Base-by-base conservation (phyloP, 805 yeast species). In the Ogataea wickerhamii region DNA sequence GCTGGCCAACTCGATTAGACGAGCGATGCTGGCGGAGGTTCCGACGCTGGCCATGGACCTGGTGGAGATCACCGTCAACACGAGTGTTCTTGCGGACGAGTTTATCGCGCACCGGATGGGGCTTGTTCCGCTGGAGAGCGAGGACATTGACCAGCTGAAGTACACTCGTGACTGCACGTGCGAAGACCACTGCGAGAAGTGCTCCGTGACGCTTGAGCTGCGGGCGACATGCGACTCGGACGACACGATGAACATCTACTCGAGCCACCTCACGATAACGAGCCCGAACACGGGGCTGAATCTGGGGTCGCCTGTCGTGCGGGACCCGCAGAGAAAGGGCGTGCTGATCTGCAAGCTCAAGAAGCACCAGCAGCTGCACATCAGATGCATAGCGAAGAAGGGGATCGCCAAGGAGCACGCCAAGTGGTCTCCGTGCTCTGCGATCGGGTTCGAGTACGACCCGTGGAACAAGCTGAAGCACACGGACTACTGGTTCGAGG, bases 381-480 rank as follows among this genome's bases (percentile, higher is more conserved):
- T 93, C 43, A 81, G 82, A 50, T 93, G 99, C 66, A 83, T 93
- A 46, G 98, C 99, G 38, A 93, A 93, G 64, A 93, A 93, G 68
- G 98, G 98, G 30, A 88, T 88, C 42, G 86, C 96, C 34, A 89
- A 89, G 61, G 99, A 93, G 61, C 99, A 93, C 59, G 96, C 98
- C 34, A 93, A 93, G 58, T 93, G 99, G 99, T 82, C 93, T 5
- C 97, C 98, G 10, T 84, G 95, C 49, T 76, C 97, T 0, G 98
- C 98, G 17, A 76, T 91, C 38, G 97, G 95, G 14, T 91, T 91
- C 55, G 98, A 91, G 63, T 91, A 91, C 58, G 98, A 91, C 56
- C 98, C 99, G n/a, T 91, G 96, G 94, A 93, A 93, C 66, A 93
- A 91, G 65, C 73, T 93, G 54, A 82, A 85, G 58, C 98, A 93